Percentiles rank a stretch among this genome's conserved stretches.
Evolutionary conservation across 345 rosid species (phyloP).

Genomic region (Acer yangbiense): DNA sequence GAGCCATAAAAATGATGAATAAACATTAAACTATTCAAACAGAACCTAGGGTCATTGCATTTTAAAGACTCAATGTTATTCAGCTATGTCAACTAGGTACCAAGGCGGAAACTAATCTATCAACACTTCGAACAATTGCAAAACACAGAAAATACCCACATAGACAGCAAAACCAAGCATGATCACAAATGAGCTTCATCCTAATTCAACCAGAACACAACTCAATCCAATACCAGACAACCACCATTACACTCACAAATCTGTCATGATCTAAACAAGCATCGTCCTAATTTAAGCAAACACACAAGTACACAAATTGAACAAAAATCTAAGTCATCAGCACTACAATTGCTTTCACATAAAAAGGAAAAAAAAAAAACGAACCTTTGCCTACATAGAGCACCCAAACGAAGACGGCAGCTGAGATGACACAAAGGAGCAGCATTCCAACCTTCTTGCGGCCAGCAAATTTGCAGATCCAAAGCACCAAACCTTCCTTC

Average conservation of each 20-base stretch:
- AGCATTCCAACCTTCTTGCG: slow-evolving; percentile 95
- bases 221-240: background rate
- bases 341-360: background rate
- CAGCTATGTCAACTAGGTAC: background rate
- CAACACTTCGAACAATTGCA: background rate
- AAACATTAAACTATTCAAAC: background rate
- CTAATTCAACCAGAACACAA: background rate
- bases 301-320: background rate
- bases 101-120: background rate
- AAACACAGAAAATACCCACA: background rate
- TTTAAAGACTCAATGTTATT: background rate
- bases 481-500: slow-evolving; percentile 67
- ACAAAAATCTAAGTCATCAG: background rate
- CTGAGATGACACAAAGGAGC: slow-evolving; percentile 79
- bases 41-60: background rate
- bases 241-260: slow-evolving; percentile 11
- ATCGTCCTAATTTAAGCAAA: background rate
- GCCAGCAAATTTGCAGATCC: slow-evolving; percentile 93
- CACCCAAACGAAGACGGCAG: slow-evolving; percentile 79
- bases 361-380: slow-evolving; percentile 15
- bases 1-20: too few species aligned
- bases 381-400: slow-evolving; percentile 88
- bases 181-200: background rate
- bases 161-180: background rate
- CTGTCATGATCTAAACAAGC: background rate